Conservation (phyloP, 768 basidiomycete genomes). For the Boletellus ananiceps region DNA sequence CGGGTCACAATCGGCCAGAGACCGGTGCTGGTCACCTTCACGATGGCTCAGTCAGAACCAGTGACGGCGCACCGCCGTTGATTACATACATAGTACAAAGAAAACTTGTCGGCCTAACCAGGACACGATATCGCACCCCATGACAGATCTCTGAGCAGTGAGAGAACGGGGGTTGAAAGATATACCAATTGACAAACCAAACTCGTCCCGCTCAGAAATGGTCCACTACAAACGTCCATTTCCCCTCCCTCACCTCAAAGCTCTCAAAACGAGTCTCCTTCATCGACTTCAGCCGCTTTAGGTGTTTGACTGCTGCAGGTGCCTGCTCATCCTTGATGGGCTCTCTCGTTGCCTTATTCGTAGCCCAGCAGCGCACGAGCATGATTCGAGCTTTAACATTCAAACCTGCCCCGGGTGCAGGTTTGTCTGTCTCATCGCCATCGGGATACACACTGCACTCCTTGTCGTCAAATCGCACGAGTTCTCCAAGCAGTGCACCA, state of each 20-base stretch:
- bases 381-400: conserved; percentile 82
- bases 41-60: conserved; percentile 2
- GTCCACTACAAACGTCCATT: conserved; percentile 91
- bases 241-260: conserved; percentile 77
- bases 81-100: not conserved
- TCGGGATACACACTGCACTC: conserved; percentile 95
- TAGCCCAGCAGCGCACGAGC: conserved; percentile 79
- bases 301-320: conserved; percentile 61
- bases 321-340: conserved; percentile 80
- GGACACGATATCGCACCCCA: conserved; percentile 8
- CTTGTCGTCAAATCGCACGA: conserved; percentile 85
- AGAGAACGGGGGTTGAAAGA: not conserved
- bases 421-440: conserved; percentile 79
- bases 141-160: not conserved
- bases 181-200: not conserved
- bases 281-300: conserved; percentile 81
- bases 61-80: not conserved
- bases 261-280: conserved; percentile 79
- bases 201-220: conserved; percentile 61
- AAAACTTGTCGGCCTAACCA: not conserved
- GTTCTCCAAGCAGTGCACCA: conserved; percentile 76
- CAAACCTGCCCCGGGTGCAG: conserved; percentile 76
- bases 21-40: conserved; percentile 7
- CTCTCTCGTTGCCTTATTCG: conserved; percentile 87
- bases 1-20: not conserved